Percentiles rank a stretch among this genome's conserved stretches.
These are phyloP conservation scores for Emergomyces orientalis DNA, from an alignment of 2,329 filamentous ascomycete genomes.

Conservation along the genomic window DNA sequence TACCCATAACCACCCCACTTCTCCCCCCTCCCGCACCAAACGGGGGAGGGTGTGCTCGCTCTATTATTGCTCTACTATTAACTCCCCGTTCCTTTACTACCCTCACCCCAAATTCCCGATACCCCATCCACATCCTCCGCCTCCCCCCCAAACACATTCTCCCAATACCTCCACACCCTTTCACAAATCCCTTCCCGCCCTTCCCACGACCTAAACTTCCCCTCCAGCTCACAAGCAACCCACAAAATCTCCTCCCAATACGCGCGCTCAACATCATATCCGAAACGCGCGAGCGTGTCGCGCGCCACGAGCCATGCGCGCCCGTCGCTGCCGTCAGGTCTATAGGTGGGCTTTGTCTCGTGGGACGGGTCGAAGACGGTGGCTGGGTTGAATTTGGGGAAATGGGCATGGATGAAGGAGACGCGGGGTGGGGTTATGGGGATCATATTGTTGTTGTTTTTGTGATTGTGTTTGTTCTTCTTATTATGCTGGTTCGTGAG, in stretches of 20 bases:
- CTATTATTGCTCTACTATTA: not conserved
- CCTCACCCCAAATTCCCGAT: constrained; percentile 17
- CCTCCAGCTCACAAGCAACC: constrained; percentile 32
- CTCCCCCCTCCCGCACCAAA: too few species aligned
- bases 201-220: constrained; percentile 27
- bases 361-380: constrained; percentile 28
- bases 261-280: constrained; percentile 27
- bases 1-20: not conserved
- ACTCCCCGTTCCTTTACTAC: not conserved
- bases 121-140: constrained; percentile 28
- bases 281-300: constrained; percentile 26
- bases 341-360: constrained; percentile 30
- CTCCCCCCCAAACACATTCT: constrained; percentile 24
- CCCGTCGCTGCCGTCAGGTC: constrained; percentile 25
- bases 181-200: constrained; percentile 29
- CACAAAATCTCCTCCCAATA: constrained; percentile 34
- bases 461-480: constrained; percentile 28
- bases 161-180: constrained; percentile 28
- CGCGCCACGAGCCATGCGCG: constrained; percentile 28
- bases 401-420: constrained; percentile 36
- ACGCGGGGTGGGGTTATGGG: constrained; percentile 25
- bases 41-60: not conserved
- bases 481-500: constrained; percentile 24
- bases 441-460: constrained; percentile 19
- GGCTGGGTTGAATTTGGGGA: constrained; percentile 35